phyloP scores from a whole-genome alignment of 2,329 filamentous ascomycete species.

The Talaromyces sp. region DNA sequence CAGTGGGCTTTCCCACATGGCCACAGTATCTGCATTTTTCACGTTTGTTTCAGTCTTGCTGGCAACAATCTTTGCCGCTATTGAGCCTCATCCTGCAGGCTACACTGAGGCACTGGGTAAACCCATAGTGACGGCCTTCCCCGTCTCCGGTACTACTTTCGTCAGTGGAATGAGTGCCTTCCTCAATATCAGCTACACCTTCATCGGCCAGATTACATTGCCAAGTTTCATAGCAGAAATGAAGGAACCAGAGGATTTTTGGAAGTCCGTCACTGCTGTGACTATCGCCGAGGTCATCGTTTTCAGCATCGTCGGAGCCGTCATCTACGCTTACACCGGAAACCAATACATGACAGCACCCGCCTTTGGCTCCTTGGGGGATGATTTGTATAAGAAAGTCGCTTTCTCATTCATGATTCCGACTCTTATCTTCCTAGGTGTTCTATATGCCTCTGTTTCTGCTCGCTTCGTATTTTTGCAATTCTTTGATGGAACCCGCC shows the following conservation, averaged over 20 bases:
- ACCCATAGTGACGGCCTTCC: slow-evolving; percentile 65
- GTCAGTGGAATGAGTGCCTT: slow-evolving; percentile 82
- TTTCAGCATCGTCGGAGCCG: slow-evolving; percentile 75
- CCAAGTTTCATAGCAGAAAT: slow-evolving; percentile 96
- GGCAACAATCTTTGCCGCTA: slow-evolving; percentile 74
- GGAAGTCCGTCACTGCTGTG: slow-evolving; percentile 86
- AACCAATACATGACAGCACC: slow-evolving; percentile 85
- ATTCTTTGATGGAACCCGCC: slow-evolving; percentile 72
- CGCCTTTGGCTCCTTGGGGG: slow-evolving; percentile 78
- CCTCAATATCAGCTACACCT: slow-evolving; percentile 93
- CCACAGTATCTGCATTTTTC: slow-evolving; percentile 75
- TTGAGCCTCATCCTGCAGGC: slow-evolving; percentile 69
- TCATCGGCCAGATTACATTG: slow-evolving; percentile 91
- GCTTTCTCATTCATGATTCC: slow-evolving; percentile 95
- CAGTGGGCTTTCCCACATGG: slow-evolving; percentile 71
- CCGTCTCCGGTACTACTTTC: slow-evolving; percentile 69
- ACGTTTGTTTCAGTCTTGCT: slow-evolving; percentile 86
- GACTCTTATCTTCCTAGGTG: slow-evolving; percentile 86
- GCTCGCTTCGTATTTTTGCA: slow-evolving; percentile 91
- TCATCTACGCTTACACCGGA: slow-evolving; percentile 84
- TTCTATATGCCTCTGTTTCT: slow-evolving; percentile 85
- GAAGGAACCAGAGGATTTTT: slow-evolving; percentile 76
- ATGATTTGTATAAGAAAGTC: slow-evolving; percentile 75
- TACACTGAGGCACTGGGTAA: slow-evolving; percentile 60
- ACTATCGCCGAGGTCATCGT: slow-evolving; percentile 84